phyloP scores from a whole-genome alignment of 1,139 yeast species.

The Hyphopichia pseudoburtonii region DNA sequence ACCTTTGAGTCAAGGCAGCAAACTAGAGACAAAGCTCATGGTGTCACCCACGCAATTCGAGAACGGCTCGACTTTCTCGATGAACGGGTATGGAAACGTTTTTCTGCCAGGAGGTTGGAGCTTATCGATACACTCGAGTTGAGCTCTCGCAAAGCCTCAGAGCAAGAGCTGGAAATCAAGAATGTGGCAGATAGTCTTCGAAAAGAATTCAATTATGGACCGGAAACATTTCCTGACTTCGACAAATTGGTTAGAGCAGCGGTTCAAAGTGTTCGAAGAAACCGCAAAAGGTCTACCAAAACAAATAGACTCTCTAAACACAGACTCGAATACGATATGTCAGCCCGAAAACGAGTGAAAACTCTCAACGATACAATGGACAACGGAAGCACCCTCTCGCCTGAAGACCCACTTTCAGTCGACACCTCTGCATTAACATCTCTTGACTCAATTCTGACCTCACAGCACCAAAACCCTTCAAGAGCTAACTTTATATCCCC shows the following conservation, averaged over 20 bases:
- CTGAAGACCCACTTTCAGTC: conserved; percentile 5
- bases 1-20: not conserved
- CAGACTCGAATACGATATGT: conserved; percentile 1
- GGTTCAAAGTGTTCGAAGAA: conserved; percentile 61
- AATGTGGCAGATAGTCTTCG: conserved; percentile 76
- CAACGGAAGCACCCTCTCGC: conserved; percentile 4
- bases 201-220: conserved; percentile 71
- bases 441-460: not conserved
- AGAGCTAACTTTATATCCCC: too few species aligned
- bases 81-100: conserved; percentile 82
- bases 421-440: not conserved
- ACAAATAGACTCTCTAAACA: conserved; percentile 15
- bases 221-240: conserved; percentile 63
- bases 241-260: conserved; percentile 92
- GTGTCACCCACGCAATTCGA: conserved; percentile 80
- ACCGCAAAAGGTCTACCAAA: conserved; percentile 43
- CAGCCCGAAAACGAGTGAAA: too few species aligned
- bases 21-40: conserved; percentile 21
- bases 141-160: conserved; percentile 82
- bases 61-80: conserved; percentile 72
- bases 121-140: conserved; percentile 79
- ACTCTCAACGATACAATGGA: not conserved
- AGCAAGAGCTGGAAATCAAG: conserved; percentile 79
- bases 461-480: too few species aligned
- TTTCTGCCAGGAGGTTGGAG: conserved; percentile 84